A percentile compares a stretch with the other conserved stretches of the same genome.
Evolutionary conservation across 2,329 filamentous ascomycete genomes (phyloP).

Genomic region (Beauveria rudraprayagi): DNA sequence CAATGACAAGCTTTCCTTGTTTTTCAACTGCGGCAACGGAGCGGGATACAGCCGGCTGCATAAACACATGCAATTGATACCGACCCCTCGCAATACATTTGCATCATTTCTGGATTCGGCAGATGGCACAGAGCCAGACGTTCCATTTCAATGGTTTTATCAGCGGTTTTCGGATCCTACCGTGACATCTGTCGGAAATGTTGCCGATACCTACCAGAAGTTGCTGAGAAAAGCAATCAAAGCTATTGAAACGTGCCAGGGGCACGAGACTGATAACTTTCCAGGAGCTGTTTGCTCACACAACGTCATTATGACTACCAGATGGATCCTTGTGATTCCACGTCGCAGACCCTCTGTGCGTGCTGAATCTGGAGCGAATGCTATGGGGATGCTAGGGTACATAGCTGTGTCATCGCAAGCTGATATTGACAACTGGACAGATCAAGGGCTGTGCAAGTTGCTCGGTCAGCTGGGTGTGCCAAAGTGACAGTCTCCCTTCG

Average conservation of each 20-base stretch:
- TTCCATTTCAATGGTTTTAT: constrained; percentile 30
- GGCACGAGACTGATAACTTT: constrained; percentile 3
- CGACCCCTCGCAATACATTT: constrained; percentile 22
- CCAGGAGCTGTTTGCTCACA: constrained; percentile 26
- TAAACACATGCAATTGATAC: constrained; percentile 40
- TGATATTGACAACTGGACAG: constrained; percentile 8
- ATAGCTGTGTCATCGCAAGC: constrained; percentile 7
- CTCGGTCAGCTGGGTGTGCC: constrained; percentile 7
- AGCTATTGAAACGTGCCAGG: not conserved
- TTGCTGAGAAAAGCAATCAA: constrained; percentile 15
- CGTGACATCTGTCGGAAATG: not conserved
- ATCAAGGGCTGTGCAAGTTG: not conserved
- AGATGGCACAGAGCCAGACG: constrained; percentile 10
- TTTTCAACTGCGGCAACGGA: constrained; percentile 38
- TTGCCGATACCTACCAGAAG: constrained; percentile 19
- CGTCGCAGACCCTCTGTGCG: constrained; percentile 26
- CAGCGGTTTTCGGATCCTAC: constrained; percentile 11
- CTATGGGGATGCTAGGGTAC: constrained; percentile 38
- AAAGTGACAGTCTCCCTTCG: not conserved
- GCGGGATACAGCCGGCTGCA: constrained; percentile 39
- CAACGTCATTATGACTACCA: constrained; percentile 35
- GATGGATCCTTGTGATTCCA: constrained; percentile 40
- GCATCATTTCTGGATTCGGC: constrained; percentile 18
- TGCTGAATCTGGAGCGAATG: constrained; percentile 32
- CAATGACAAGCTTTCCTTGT: constrained; percentile 26